These are phyloP conservation scores for Mucor indicus DNA, from an alignment of 371 early-diverging fungal genomes.

Conservation along the genomic window DNA sequence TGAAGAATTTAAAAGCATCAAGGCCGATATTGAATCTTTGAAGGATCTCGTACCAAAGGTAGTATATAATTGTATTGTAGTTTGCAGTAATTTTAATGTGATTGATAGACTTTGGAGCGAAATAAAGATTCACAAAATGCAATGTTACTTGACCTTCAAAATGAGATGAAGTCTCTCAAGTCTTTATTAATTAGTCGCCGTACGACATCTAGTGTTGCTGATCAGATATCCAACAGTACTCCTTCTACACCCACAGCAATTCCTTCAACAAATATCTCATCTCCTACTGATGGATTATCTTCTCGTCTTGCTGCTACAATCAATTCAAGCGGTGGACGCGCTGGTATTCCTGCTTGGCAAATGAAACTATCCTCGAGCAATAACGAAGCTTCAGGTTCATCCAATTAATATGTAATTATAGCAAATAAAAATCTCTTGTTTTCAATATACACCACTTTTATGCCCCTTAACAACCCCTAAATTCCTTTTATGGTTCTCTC, in stretches of 20 bases:
- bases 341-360: constrained; percentile 79
- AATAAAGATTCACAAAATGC: constrained; percentile 68
- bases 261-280: constrained; percentile 2
- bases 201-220: constrained; percentile 21
- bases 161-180: constrained; percentile 89
- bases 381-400: not conserved
- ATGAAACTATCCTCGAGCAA: constrained; percentile 32
- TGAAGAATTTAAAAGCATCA: constrained; percentile 66
- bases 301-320: constrained; percentile 35
- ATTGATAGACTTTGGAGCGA: constrained; percentile 69
- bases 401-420: no score
- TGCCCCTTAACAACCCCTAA: no score
- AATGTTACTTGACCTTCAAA: constrained; percentile 79
- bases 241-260: constrained; percentile 3
- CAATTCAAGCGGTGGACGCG: constrained; percentile 16
- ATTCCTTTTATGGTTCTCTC: no score
- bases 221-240: constrained; percentile 19
- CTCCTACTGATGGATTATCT: constrained; percentile 29
- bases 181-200: constrained; percentile 81
- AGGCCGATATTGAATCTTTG: constrained; percentile 75
- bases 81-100: not conserved
- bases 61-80: not conserved
- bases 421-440: no score
- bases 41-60: constrained; percentile 79
- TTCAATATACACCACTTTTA: no score